Conservation (phyloP, 768 basidiomycete species). For the Boletus reticuloceps region DNA sequence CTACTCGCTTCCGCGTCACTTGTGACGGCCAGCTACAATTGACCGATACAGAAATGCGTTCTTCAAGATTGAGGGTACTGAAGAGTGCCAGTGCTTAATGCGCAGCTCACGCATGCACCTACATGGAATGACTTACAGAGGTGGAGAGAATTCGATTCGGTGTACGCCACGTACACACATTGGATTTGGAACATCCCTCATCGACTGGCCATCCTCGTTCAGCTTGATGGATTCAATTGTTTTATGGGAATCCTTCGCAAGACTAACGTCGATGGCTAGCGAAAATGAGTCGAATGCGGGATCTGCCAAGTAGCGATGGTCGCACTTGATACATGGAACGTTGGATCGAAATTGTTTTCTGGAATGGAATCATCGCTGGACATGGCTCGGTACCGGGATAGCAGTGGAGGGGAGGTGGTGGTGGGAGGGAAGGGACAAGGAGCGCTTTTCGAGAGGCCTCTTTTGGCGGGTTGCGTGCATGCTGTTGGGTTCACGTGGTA, state of each 20-base stretch:
- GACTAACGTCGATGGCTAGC: constrained; percentile 1
- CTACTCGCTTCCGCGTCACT: neutral
- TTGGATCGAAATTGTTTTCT: neutral
- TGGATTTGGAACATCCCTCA: neutral
- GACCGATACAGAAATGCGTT: neutral
- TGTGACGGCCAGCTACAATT: neutral
- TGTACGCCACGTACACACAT: neutral
- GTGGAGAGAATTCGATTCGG: neutral
- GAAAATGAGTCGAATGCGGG: neutral
- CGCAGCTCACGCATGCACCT: neutral
- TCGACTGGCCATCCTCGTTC: neutral
- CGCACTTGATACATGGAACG: constrained; percentile 5
- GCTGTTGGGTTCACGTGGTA: too few species aligned
- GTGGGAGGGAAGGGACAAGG: neutral
- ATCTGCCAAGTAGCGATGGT: neutral
- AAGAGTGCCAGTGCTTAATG: neutral
- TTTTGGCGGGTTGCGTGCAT: neutral
- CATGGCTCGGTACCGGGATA: neutral
- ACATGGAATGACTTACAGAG: constrained; percentile 5
- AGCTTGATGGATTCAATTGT: constrained; percentile 3
- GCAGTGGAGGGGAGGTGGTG: neutral
- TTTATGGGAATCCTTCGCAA: constrained; percentile 6
- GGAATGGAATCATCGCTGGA: neutral
- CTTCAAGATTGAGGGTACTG: constrained; percentile 2
- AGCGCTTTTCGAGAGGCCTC: too few species aligned